Conservation (phyloP, 305 asterid species). For the Withania somnifera region DNA sequence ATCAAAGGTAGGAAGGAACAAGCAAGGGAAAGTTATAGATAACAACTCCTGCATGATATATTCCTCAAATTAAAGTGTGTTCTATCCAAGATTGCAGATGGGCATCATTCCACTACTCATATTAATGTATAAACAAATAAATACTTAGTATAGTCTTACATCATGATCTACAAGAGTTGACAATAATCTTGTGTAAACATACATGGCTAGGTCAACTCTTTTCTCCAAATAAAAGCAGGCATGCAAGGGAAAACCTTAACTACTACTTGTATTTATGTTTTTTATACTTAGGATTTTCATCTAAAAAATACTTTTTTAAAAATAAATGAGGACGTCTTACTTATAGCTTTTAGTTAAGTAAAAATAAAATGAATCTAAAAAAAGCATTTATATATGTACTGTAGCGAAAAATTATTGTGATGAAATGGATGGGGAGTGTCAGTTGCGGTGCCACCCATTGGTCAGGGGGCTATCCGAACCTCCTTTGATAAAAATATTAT, state of each 20-base stretch:
- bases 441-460: too few species aligned
- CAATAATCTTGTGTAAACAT: not conserved
- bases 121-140: not conserved
- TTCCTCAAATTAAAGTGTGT: not conserved
- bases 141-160: not conserved
- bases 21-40: not conserved
- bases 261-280: not conserved
- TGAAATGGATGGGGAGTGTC: too few species aligned
- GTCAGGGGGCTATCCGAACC: too few species aligned
- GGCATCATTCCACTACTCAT: not conserved
- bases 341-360: too few species aligned
- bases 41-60: not conserved
- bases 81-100: not conserved
- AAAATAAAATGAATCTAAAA: too few species aligned
- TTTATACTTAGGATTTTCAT: too few species aligned
- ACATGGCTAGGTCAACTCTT: not conserved
- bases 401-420: too few species aligned
- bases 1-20: conserved; percentile 13
- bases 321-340: too few species aligned
- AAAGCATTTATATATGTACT: too few species aligned
- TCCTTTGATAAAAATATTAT: too few species aligned
- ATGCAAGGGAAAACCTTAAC: not conserved
- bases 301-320: too few species aligned
- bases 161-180: not conserved
- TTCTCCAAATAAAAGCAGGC: not conserved